A percentile compares a stretch with the other conserved stretches of the same genome.
Conservation (phyloP, 2,329 filamentous ascomycete species). For the Leptographium galeiforme region DNA sequence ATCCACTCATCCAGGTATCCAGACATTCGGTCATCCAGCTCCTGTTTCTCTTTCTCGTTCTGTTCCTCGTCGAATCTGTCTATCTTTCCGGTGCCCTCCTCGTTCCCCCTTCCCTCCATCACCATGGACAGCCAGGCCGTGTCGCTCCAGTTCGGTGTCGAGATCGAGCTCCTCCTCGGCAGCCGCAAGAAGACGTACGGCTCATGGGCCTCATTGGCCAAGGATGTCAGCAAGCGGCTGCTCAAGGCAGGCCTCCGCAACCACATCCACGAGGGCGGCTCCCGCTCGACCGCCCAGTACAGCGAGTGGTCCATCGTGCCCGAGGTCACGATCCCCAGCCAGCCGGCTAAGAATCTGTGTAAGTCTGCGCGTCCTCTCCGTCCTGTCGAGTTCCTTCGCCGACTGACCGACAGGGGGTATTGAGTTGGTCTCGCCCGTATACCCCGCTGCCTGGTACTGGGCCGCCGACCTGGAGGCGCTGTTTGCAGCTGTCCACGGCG, state of each 20-base stretch:
- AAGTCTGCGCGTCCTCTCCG: not conserved
- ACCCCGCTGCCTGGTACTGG: conserved; percentile 17
- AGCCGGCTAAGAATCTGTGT: conserved; percentile 20
- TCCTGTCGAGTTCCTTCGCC: not conserved
- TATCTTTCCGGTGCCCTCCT: not conserved
- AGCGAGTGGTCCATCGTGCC: conserved; percentile 23
- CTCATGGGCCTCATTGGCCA: conserved; percentile 20
- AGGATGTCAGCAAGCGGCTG: conserved; percentile 20
- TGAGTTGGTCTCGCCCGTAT: conserved; percentile 21
- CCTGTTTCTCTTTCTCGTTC: not conserved
- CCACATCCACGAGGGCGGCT: conserved; percentile 18
- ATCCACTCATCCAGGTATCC: not conserved
- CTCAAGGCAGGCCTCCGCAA: conserved; percentile 19
- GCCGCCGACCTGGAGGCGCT: conserved; percentile 17
- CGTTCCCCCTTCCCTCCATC: not conserved
- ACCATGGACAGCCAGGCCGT: not conserved
- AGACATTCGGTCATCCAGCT: too few species aligned
- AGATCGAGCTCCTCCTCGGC: conserved; percentile 24
- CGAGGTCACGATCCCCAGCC: conserved; percentile 22
- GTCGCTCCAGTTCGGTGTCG: conserved; percentile 21
- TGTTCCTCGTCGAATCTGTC: not conserved
- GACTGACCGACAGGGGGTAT: conserved; percentile 3
- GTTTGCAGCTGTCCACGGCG: conserved; percentile 16
- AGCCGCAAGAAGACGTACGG: conserved; percentile 18
- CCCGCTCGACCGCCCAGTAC: conserved; percentile 18